These are phyloP conservation scores for Zopfochytrium polystomum DNA, from an alignment of 371 early-diverging fungal genomes.

Conservation along the genomic window DNA sequence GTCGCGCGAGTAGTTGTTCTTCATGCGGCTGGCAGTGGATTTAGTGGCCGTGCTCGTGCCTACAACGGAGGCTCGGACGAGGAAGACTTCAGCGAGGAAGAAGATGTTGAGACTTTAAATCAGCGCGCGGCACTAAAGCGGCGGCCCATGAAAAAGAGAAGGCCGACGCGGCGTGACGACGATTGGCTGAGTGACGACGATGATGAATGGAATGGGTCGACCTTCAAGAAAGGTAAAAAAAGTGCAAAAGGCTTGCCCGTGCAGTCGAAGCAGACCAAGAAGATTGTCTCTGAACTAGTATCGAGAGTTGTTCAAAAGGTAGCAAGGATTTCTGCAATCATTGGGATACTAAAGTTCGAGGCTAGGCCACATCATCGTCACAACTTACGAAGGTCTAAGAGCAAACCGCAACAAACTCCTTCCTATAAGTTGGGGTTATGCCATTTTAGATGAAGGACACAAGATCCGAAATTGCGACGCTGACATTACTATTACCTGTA, in stretches of 20 bases:
- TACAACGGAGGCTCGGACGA: constrained; percentile 10
- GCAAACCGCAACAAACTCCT: constrained; percentile 64
- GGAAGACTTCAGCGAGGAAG: constrained; percentile 10
- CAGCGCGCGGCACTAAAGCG: constrained; percentile 34
- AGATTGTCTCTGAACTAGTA: constrained; percentile 37
- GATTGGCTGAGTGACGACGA: constrained; percentile 46
- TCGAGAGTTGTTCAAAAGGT: constrained; percentile 24
- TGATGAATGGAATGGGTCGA: constrained; percentile 34
- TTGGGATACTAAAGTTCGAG: too few species aligned
- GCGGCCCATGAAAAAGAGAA: constrained; percentile 17
- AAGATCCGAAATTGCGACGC: constrained; percentile 95
- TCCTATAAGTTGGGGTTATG: constrained; percentile 79
- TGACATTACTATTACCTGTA: constrained; percentile 80
- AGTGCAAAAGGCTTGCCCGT: constrained; percentile 13
- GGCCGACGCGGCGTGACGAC: too few species aligned
- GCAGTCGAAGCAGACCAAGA: too few species aligned
- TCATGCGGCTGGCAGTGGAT: constrained; percentile 78
- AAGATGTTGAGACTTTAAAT: constrained; percentile 18
- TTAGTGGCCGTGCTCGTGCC: constrained; percentile 38
- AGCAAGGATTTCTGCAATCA: too few species aligned
- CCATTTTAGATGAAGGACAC: constrained; percentile 98
- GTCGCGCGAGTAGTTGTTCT: constrained; percentile 83
- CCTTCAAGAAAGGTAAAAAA: constrained; percentile 33
- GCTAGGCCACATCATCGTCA: constrained; percentile 82
- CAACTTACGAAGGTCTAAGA: constrained; percentile 82